Percentiles rank a stretch among this genome's conserved stretches.
These are phyloP conservation scores for Tolypocladium capitatum DNA, from an alignment of 2,329 filamentous ascomycete species.

Conservation along the genomic window DNA sequence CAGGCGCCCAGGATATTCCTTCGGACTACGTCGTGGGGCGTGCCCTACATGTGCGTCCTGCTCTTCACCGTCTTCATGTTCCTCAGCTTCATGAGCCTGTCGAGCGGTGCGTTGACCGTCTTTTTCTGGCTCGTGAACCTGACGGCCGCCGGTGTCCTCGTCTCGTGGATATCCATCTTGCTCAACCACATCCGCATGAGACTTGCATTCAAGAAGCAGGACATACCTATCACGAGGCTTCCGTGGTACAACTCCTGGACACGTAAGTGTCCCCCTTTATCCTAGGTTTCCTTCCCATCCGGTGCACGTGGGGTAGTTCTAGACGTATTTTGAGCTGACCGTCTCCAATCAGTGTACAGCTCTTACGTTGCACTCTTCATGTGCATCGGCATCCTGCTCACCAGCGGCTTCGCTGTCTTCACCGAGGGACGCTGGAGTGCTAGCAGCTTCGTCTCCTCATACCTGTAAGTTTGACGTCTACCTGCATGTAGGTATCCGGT, in stretches of 20 bases:
- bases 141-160: conserved; percentile 47
- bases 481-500: neutral
- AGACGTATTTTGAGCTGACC: neutral
- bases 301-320: neutral
- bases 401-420: conserved; percentile 54
- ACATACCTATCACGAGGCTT: conserved; percentile 32
- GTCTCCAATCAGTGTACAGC: conserved; percentile 33
- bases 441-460: conserved; percentile 45
- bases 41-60: conserved; percentile 46
- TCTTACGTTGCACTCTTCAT: conserved; percentile 48
- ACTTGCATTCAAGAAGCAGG: conserved; percentile 40
- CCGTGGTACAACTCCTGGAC: conserved; percentile 55
- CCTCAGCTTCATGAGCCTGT: conserved; percentile 44
- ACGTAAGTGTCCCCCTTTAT: conserved; percentile 24
- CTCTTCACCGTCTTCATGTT: conserved; percentile 40
- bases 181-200: conserved; percentile 45
- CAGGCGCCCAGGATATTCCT: conserved; percentile 52
- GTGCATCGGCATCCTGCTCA: conserved; percentile 53
- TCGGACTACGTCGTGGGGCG: conserved; percentile 45
- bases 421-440: conserved; percentile 45
- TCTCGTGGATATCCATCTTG: conserved; percentile 50
- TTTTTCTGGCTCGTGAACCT: conserved; percentile 53
- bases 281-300: neutral
- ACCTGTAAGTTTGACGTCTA: conserved; percentile 33
- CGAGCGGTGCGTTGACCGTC: conserved; percentile 44